phyloP scores from a whole-genome alignment of 495 filamentous ascomycete species.

The Penicillium paradoxum region DNA sequence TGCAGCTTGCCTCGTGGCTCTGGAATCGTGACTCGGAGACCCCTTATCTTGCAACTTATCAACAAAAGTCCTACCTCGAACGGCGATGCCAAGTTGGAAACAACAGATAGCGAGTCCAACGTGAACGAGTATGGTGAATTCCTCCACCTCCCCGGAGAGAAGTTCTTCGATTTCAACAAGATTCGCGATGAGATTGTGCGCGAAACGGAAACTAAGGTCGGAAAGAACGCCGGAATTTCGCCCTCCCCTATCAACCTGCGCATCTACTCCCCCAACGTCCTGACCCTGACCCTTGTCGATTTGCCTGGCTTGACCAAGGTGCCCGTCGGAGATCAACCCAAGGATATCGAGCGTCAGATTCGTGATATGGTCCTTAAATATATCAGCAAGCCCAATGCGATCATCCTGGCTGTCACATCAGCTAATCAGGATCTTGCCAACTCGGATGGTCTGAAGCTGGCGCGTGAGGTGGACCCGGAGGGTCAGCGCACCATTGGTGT shows the following conservation, averaged over 20 bases:
- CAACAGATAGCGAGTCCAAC: conserved; percentile 80
- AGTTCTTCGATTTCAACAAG: conserved; percentile 99
- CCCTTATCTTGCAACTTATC: conserved; percentile 96
- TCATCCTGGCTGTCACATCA: conserved; percentile 92
- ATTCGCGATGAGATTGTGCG: conserved; percentile 96
- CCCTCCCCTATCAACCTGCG: conserved; percentile 93
- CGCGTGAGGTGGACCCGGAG: conserved; percentile 95
- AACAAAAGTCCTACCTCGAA: conserved; percentile 71
- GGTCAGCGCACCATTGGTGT: conserved; percentile 98
- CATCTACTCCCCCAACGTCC: conserved; percentile 96
- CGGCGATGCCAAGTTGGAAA: conserved; percentile 63
- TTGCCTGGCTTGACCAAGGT: conserved; percentile 96
- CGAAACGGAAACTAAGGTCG: conserved; percentile 96
- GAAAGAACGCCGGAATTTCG: conserved; percentile 93
- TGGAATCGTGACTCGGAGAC: conserved; percentile 94
- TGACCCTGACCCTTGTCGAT: conserved; percentile 97
- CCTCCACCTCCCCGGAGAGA: conserved; percentile 95
- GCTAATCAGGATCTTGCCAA: conserved; percentile 98
- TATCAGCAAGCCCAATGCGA: conserved; percentile 96
- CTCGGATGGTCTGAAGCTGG: conserved; percentile 95
- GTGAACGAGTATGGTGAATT: conserved; percentile 98
- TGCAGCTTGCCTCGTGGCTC: conserved; percentile 90
- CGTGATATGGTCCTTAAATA: conserved; percentile 98
- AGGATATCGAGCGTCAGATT: conserved; percentile 97
- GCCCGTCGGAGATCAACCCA: conserved; percentile 95